These are phyloP conservation scores for Pythium angustatum DNA, from an alignment of 352 stramenopile species.

Conservation along the genomic window DNA sequence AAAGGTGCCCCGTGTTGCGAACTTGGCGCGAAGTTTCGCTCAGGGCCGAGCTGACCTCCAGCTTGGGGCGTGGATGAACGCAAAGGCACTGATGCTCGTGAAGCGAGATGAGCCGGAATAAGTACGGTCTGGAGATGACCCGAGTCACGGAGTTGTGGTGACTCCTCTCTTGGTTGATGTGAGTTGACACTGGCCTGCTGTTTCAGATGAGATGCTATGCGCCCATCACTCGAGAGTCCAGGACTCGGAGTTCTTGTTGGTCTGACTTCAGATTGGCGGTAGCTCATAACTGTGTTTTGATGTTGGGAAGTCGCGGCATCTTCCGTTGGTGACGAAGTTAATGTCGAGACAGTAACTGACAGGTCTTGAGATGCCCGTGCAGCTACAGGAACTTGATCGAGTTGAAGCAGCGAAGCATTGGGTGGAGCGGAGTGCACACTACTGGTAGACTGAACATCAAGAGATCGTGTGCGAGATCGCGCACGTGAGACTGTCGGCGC, in stretches of 20 bases:
- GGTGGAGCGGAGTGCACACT: background rate
- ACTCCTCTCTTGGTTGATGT: background rate
- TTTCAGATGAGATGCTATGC: background rate
- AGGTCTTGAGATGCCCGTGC: background rate
- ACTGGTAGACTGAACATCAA: slow-evolving; percentile 2
- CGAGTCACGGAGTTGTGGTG: background rate
- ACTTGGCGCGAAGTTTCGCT: too few species aligned
- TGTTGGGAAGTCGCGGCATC: background rate
- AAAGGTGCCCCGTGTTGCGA: too few species aligned
- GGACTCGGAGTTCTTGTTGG: slow-evolving; percentile 1
- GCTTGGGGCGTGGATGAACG: background rate
- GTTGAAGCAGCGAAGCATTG: background rate
- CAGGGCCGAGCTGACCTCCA: background rate
- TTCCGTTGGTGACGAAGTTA: background rate
- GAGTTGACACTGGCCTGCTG: background rate
- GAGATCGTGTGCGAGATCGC: background rate
- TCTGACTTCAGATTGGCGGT: background rate
- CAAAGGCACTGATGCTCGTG: background rate
- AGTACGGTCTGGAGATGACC: background rate
- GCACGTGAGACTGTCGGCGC: background rate
- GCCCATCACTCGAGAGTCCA: background rate
- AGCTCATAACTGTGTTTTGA: background rate
- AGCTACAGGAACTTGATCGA: background rate
- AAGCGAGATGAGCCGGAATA: slow-evolving; percentile 1
- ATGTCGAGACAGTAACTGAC: background rate